phyloP scores from a whole-genome alignment of 148 eudicot genomes.

The Drosera capensis region DNA sequence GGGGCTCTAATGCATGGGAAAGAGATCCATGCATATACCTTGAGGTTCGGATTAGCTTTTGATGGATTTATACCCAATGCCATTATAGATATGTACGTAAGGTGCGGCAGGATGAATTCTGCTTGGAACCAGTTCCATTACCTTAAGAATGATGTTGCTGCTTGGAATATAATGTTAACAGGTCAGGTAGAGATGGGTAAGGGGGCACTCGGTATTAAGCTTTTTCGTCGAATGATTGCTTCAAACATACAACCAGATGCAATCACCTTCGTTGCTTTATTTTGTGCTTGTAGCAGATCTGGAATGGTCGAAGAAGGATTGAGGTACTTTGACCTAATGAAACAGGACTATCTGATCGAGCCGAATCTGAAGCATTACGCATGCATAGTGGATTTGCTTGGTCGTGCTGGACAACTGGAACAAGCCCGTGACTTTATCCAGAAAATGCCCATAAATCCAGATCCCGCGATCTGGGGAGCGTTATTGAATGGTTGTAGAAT shows the following conservation, averaged over 20 bases:
- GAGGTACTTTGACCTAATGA: constrained; percentile 47
- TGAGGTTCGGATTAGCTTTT: constrained; percentile 40
- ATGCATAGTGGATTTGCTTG: constrained; percentile 82
- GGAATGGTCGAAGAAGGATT: constrained; percentile 79
- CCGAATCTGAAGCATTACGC: constrained; percentile 87
- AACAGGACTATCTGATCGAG: constrained; percentile 20
- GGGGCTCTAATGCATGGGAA: constrained; percentile 86
- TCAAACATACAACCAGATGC: constrained; percentile 48
- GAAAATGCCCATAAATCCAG: constrained; percentile 60
- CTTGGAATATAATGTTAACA: constrained; percentile 80
- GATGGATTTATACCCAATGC: constrained; percentile 70
- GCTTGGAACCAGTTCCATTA: constrained; percentile 56
- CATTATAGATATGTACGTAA: constrained; percentile 75
- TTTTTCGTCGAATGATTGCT: constrained; percentile 40
- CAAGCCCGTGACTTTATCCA: constrained; percentile 48
- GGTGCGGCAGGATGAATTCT: constrained; percentile 59
- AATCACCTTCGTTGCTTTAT: constrained; percentile 50
- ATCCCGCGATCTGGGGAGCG: constrained; percentile 90
- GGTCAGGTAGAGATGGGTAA: constrained; percentile 58
- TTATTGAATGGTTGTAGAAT: constrained; percentile 76
- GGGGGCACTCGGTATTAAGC: constrained; percentile 38
- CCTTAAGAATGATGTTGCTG: constrained; percentile 33
- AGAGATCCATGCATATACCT: constrained; percentile 78
- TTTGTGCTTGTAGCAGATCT: constrained; percentile 76
- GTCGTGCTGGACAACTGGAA: constrained; percentile 69